A percentile compares a stretch with the other conserved stretches of the same genome.
Conservation (phyloP, 495 filamentous ascomycete species). For the Penicillium salamii region DNA sequence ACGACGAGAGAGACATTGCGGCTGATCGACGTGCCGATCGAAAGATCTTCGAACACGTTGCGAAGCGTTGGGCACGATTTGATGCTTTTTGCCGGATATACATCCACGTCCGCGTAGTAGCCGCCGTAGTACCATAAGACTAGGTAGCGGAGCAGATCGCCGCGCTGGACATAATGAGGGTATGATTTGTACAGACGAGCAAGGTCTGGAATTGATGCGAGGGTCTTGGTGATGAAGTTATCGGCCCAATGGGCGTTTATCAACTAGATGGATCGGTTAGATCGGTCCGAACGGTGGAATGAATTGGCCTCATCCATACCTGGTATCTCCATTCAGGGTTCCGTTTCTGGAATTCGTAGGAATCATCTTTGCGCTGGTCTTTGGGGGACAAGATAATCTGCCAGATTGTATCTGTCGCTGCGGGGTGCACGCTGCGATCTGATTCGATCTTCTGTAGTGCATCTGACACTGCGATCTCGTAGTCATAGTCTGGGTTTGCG, state of each 20-base stretch:
- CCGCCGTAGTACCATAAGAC: constrained; percentile 49
- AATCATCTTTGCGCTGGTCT: constrained; percentile 24
- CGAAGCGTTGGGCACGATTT: constrained; percentile 29
- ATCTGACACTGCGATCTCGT: constrained; percentile 10
- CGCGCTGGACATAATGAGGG: constrained; percentile 37
- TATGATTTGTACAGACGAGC: constrained; percentile 29
- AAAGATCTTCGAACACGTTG: constrained; percentile 15
- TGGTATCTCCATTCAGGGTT: constrained; percentile 34
- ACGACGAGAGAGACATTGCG: constrained; percentile 37
- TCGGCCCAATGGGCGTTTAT: constrained; percentile 29
- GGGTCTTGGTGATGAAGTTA: constrained; percentile 25
- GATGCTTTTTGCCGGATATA: constrained; percentile 31
- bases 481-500: constrained; percentile 30
- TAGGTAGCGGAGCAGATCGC: constrained; percentile 50
- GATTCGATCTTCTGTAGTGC: constrained; percentile 28
- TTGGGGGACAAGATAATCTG: constrained; percentile 30
- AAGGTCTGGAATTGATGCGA: constrained; percentile 31
- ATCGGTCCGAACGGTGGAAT: no score
- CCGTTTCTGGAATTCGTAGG: constrained; percentile 23
- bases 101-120: constrained; percentile 50
- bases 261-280: constrained; percentile 14
- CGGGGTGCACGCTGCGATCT: constrained; percentile 3
- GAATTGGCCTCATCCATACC: no score
- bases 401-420: constrained; percentile 28
- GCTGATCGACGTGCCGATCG: background rate